Conservation (phyloP, 345 rosid genomes). For the Euclidium syriacum region DNA sequence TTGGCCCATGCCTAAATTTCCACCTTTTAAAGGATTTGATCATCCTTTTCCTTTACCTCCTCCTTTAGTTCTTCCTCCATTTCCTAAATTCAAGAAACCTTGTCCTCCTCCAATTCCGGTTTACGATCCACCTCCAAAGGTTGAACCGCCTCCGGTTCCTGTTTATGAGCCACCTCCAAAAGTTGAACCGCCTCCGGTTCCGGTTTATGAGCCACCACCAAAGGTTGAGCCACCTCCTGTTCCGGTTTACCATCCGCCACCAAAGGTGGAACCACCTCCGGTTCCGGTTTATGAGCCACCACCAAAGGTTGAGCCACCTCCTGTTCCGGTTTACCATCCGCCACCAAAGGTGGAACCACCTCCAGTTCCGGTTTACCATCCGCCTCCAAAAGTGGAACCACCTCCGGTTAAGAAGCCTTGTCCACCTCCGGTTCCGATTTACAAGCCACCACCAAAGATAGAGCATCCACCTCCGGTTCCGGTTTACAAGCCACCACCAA, state of each 20-base stretch:
- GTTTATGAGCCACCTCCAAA: constrained; percentile 12
- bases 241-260: constrained; percentile 21
- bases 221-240: constrained; percentile 27
- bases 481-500: constrained; percentile 7
- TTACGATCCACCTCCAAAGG: constrained; percentile 11
- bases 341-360: constrained; percentile 21
- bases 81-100: constrained; percentile 24
- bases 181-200: constrained; percentile 17
- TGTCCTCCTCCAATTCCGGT: constrained; percentile 21
- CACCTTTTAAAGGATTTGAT: constrained; percentile 30
- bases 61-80: constrained; percentile 30
- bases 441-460: constrained; percentile 9
- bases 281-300: constrained; percentile 28
- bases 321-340: constrained; percentile 17
- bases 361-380: constrained; percentile 5
- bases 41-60: constrained; percentile 31
- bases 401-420: neutral
- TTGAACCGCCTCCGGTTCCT: constrained; percentile 24
- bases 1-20: constrained; percentile 43
- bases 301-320: constrained; percentile 31
- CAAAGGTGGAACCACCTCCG: constrained; percentile 2
- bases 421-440: constrained; percentile 14
- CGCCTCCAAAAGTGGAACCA: constrained; percentile 1
- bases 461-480: constrained; percentile 26
- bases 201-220: constrained; percentile 24